A percentile compares a stretch with the other conserved stretches of the same genome.
Evolutionary conservation across 768 basidiomycete genomes (phyloP).

Genomic region (Termitomyces sp.): DNA sequence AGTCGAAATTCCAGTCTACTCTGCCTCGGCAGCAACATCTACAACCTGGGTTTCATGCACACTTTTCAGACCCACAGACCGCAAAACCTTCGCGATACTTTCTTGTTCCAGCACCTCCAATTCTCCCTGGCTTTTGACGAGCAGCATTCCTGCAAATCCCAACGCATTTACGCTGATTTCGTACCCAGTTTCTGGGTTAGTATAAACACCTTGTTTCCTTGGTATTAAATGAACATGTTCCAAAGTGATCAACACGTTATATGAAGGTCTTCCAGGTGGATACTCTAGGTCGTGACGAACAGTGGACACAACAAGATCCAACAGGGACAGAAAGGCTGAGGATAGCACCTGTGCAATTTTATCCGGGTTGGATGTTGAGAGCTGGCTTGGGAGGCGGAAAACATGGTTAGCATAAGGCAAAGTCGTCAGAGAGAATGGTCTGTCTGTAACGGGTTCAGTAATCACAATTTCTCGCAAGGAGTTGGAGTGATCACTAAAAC

Average conservation of each 20-base stretch:
- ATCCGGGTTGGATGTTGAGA: conserved; percentile 30
- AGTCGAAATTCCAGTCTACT: conserved; percentile 1
- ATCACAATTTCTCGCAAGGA: background rate
- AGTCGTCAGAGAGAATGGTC: conserved; percentile 60
- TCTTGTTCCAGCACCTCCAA: conserved; percentile 61
- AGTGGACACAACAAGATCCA: conserved; percentile 74
- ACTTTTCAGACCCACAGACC: conserved; percentile 58
- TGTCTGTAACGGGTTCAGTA: conserved; percentile 36
- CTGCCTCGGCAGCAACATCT: conserved; percentile 27
- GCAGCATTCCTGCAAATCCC: conserved; percentile 85
- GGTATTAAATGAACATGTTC: conserved; percentile 88
- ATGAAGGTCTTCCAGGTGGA: conserved; percentile 64
- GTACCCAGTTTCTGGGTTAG: conserved; percentile 46
- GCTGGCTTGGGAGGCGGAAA: conserved; percentile 48
- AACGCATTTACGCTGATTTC: conserved; percentile 75
- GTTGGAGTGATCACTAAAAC: conserved; percentile 25
- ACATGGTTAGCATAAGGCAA: conserved; percentile 83
- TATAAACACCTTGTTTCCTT: conserved; percentile 58
- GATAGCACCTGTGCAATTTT: conserved; percentile 50
- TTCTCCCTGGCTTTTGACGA: conserved; percentile 81
- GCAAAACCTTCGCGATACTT: conserved; percentile 57
- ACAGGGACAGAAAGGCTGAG: conserved; percentile 60
- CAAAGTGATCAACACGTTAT: conserved; percentile 77
- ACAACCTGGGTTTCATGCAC: conserved; percentile 63
- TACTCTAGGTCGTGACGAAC: conserved; percentile 63